A percentile compares a stretch with the other conserved stretches of the same genome.
These are phyloP conservation scores for Pseudocercospora fuligena DNA, from an alignment of 2,329 filamentous ascomycete genomes.

Conservation along the genomic window DNA sequence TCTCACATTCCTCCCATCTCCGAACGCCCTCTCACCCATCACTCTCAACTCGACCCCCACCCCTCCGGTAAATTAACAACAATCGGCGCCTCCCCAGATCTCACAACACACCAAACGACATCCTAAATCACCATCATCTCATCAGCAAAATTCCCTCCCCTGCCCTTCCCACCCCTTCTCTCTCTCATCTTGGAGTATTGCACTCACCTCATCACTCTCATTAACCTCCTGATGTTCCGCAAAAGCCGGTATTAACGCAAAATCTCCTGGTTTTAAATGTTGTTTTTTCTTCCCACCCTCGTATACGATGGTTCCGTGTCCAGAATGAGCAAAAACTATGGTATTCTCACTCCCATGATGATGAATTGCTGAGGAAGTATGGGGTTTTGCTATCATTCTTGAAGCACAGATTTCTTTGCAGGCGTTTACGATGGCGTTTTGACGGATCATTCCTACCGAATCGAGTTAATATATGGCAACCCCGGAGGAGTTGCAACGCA, in stretches of 20 bases:
- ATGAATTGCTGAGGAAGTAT: conserved; percentile 65
- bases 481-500: no score
- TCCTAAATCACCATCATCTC: conserved; percentile 47
- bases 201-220: conserved; percentile 58
- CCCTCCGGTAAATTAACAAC: conserved; percentile 28
- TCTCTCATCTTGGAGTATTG: no score
- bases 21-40: no score
- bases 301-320: conserved; percentile 47
- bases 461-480: no score
- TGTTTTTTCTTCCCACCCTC: conserved; percentile 61
- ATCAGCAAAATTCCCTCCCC: no score
- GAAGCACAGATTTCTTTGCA: conserved; percentile 70
- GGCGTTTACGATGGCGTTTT: conserved; percentile 64
- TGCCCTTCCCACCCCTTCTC: no score
- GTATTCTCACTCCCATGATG: conserved; percentile 75
- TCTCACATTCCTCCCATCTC: no score
- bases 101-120: conserved; percentile 68
- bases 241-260: conserved; percentile 71
- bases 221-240: conserved; percentile 74
- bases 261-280: conserved; percentile 66
- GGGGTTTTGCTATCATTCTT: conserved; percentile 67
- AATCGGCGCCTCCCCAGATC: conserved; percentile 38
- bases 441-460: conserved; percentile 5
- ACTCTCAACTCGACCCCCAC: conserved; percentile 24
- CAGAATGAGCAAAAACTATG: conserved; percentile 62